Percentiles rank a stretch among this genome's conserved stretches.
These are phyloP conservation scores for Melanogaster broomeanus DNA, from an alignment of 768 basidiomycete genomes.

Conservation along the genomic window DNA sequence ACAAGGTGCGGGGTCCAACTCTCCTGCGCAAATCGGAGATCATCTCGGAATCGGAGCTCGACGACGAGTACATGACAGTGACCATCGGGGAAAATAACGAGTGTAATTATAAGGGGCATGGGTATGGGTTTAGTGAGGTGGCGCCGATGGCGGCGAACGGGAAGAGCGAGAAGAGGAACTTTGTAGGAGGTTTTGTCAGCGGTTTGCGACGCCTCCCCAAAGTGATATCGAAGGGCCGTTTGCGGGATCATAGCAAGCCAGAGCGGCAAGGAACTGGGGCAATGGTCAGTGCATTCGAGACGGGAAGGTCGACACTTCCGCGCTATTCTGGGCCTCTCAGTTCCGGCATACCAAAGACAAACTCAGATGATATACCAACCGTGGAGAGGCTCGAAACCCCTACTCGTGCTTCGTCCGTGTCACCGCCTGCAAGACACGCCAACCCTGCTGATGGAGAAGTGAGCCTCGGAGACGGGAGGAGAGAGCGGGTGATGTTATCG, in stretches of 20 bases:
- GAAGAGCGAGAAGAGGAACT: slow-evolving; percentile 33
- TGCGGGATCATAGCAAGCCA: slow-evolving; percentile 26
- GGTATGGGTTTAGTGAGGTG: slow-evolving; percentile 25
- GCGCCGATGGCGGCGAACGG: slow-evolving; percentile 18
- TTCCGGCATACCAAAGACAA: slow-evolving; percentile 20
- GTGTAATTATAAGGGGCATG: slow-evolving; percentile 16
- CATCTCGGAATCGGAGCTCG: slow-evolving; percentile 32
- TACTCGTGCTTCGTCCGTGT: slow-evolving; percentile 25
- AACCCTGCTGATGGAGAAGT: slow-evolving; percentile 19
- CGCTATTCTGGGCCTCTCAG: slow-evolving; percentile 23
- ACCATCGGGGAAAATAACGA: slow-evolving; percentile 26
- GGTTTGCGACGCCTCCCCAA: slow-evolving; percentile 33
- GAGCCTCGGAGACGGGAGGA: slow-evolving; percentile 22
- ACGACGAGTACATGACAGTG: slow-evolving; percentile 37
- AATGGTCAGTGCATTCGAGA: slow-evolving; percentile 4
- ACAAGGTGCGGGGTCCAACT: slow-evolving; percentile 26
- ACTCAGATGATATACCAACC: slow-evolving; percentile 30
- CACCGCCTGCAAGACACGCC: slow-evolving; percentile 17
- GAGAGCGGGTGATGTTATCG: slow-evolving; percentile 26
- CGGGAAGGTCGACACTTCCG: slow-evolving; percentile 12
- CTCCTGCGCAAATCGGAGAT: slow-evolving; percentile 31
- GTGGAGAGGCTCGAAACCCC: slow-evolving; percentile 30
- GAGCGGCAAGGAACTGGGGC: slow-evolving; percentile 18
- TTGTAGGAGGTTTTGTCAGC: slow-evolving; percentile 32
- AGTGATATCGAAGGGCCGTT: slow-evolving; percentile 33